phyloP scores from a whole-genome alignment of 495 filamentous ascomycete species.

The Evernia prunastri region DNA sequence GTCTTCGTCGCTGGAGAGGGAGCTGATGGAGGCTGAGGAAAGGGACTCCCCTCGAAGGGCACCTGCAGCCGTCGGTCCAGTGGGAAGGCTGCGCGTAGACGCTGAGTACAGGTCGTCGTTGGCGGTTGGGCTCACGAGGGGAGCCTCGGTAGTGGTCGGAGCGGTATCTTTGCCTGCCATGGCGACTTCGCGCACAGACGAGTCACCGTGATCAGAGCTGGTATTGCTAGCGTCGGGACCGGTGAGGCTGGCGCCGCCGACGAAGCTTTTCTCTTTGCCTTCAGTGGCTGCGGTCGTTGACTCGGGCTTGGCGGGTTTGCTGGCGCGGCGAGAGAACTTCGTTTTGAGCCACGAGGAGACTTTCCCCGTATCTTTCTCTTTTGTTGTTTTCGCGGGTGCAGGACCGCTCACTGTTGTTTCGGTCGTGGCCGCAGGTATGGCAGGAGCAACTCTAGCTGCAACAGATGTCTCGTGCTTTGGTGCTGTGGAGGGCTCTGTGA shows the following conservation, averaged over 20 bases:
- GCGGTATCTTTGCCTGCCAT: slow-evolving; percentile 38
- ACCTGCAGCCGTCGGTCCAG: slow-evolving; percentile 8
- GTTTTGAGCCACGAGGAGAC: slow-evolving; percentile 58
- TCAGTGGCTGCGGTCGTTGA: slow-evolving; percentile 19
- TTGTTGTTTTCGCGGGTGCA: slow-evolving; percentile 24
- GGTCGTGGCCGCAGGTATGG: slow-evolving; percentile 27
- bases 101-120: slow-evolving; percentile 19
- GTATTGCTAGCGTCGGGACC: slow-evolving; percentile 32
- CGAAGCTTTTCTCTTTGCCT: slow-evolving; percentile 36
- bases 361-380: slow-evolving; percentile 32
- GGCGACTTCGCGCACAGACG: slow-evolving; percentile 45
- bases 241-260: slow-evolving; percentile 42
- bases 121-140: slow-evolving; percentile 9
- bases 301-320: slow-evolving; percentile 27
- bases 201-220: slow-evolving; percentile 34
- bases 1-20: slow-evolving; percentile 28
- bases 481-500: slow-evolving; percentile 17
- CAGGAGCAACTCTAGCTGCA: slow-evolving; percentile 26
- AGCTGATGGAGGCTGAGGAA: slow-evolving; percentile 24
- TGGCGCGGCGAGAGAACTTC: slow-evolving; percentile 41
- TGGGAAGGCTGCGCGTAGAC: slow-evolving; percentile 6
- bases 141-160: slow-evolving; percentile 16
- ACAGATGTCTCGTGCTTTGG: slow-evolving; percentile 21
- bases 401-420: slow-evolving; percentile 29
- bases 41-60: slow-evolving; percentile 7